Percentiles rank a stretch among this genome's conserved stretches.
These are phyloP conservation scores for Candida xiaguanensis DNA, from an alignment of 805 yeast genomes.

Conservation along the genomic window DNA sequence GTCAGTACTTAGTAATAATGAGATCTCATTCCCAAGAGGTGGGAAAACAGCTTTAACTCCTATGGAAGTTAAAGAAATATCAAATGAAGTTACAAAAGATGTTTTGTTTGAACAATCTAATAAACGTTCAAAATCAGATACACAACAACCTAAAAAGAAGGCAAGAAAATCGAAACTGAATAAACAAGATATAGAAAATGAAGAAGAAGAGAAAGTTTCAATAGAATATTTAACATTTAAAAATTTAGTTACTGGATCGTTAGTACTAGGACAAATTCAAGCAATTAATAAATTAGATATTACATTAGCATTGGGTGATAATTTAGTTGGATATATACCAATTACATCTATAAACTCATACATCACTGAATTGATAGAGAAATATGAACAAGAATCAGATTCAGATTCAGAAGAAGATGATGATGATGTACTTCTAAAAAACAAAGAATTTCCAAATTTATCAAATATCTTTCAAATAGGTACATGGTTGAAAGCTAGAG, in stretches of 20 bases:
- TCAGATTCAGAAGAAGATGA: conserved; percentile 39
- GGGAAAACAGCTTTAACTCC: conserved; percentile 86
- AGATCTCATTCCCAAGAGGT: conserved; percentile 88
- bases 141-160: conserved; percentile 22
- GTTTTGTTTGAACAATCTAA: conserved; percentile 65
- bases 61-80: conserved; percentile 85
- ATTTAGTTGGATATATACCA: conserved; percentile 73
- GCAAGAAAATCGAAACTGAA: conserved; percentile 19
- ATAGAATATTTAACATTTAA: conserved; percentile 64
- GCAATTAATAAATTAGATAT: conserved; percentile 61
- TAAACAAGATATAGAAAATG: conserved; percentile 17
- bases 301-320: conserved; percentile 73
- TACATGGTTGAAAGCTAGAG: conserved; percentile 81
- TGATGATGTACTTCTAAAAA: conserved; percentile 28
- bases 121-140: conserved; percentile 26
- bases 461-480: conserved; percentile 59
- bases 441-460: conserved; percentile 52
- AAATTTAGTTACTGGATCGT: conserved; percentile 64
- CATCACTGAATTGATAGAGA: conserved; percentile 55
- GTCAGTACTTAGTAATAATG: conserved; percentile 39
- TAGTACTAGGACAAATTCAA: conserved; percentile 72
- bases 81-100: conserved; percentile 89
- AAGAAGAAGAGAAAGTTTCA: conserved; percentile 34
- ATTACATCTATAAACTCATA: conserved; percentile 68
- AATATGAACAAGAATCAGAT: conserved; percentile 41